phyloP scores from a whole-genome alignment of 495 filamentous ascomycete genomes.

The Xylaria nigripes region DNA sequence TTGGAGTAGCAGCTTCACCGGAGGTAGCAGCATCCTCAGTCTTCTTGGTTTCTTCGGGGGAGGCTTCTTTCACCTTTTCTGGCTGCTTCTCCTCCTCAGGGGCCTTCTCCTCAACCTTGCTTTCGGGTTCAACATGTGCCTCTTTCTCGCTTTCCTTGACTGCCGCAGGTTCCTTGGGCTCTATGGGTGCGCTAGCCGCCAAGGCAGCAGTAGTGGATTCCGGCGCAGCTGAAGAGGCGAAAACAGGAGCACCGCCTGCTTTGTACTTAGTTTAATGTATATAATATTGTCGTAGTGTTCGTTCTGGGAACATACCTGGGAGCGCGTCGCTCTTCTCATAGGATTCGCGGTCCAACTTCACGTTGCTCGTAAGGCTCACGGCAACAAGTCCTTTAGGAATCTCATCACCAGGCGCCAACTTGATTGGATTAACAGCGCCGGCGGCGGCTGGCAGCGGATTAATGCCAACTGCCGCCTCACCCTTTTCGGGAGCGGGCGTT shows the following conservation, averaged over 20 bases:
- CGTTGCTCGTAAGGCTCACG: conserved; percentile 49
- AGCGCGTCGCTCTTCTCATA: conserved; percentile 68
- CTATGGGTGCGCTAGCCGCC: conserved; percentile 62
- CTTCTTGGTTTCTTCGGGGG: conserved; percentile 48
- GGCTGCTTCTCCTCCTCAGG: conserved; percentile 54
- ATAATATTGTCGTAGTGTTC: background rate
- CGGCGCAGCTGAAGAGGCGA: conserved; percentile 61
- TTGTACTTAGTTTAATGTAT: conserved; percentile 9
- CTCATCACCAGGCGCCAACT: conserved; percentile 69
- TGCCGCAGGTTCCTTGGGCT: conserved; percentile 55
- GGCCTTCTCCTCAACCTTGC: conserved; percentile 49
- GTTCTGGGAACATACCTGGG: conserved; percentile 28
- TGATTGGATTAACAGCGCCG: conserved; percentile 72
- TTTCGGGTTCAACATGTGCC: conserved; percentile 48
- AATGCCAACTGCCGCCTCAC: conserved; percentile 48
- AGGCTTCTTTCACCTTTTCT: conserved; percentile 47
- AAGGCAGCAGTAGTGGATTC: conserved; percentile 65
- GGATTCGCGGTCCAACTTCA: conserved; percentile 70
- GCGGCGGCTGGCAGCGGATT: conserved; percentile 71
- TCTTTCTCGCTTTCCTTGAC: conserved; percentile 60
- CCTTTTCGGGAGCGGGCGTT: conserved; percentile 51
- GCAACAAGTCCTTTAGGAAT: conserved; percentile 54
- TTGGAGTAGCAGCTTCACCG: conserved; percentile 33
- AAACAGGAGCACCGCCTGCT: conserved; percentile 25
- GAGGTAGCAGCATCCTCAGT: conserved; percentile 35